Percentiles rank a stretch among this genome's conserved stretches.
phyloP scores from a whole-genome alignment of 345 rosid species.

The Angophora floribunda region DNA sequence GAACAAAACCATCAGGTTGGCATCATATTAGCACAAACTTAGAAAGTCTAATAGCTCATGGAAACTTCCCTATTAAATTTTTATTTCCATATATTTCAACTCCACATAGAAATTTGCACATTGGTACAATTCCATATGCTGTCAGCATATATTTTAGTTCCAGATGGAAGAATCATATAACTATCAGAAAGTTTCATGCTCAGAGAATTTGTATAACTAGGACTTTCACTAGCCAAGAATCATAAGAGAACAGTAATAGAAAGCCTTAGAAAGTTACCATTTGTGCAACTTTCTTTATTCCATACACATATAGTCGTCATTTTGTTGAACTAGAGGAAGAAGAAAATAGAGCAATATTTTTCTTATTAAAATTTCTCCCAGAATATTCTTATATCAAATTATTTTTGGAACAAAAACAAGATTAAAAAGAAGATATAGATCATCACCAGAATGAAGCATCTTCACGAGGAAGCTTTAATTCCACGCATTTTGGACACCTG shows the following conservation, averaged over 20 bases:
- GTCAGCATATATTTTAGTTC: not conserved
- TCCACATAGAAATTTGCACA: not conserved
- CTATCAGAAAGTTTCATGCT: not conserved
- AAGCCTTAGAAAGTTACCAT: not conserved
- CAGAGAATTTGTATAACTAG: not conserved
- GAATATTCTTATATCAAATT: not conserved
- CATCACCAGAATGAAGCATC: conserved; percentile 80
- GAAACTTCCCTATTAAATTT: not conserved
- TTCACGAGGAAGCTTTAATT: conserved; percentile 93
- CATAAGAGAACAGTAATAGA: not conserved
- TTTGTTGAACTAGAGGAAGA: not conserved
- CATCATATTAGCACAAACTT: not conserved
- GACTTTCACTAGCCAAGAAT: not conserved
- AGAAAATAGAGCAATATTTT: not conserved
- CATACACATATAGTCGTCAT: not conserved
- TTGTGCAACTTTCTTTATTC: not conserved
- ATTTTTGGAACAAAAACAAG: not conserved
- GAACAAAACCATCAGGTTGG: not conserved
- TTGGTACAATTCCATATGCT: not conserved
- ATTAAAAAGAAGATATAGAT: not conserved
- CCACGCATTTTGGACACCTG: conserved; percentile 92
- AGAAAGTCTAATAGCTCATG: not conserved
- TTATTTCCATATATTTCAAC: not conserved
- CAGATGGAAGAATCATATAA: not conserved
- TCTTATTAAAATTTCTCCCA: not conserved